Evolutionary conservation across 208 protist species (phyloP), one percentile per base, ranked within the genome.

Genomic region (Tritrichomonas foetus): DNA sequence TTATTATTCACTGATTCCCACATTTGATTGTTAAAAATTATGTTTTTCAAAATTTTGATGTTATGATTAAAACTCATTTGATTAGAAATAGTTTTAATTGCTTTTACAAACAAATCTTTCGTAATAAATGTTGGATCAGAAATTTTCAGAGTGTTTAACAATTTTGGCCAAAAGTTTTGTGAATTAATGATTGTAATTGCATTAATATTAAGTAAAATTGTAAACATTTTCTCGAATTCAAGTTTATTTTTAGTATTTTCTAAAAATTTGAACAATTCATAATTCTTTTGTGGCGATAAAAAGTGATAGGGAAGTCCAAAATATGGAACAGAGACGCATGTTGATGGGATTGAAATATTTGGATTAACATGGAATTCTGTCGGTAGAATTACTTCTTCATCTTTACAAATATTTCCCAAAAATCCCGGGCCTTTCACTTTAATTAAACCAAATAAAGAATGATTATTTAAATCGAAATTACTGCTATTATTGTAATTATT

Each of bases 1-100:
- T 53, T 47, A 20, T 89, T 89, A 36, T 89, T 57, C 33, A 89
- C 47, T 44, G 44, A 47, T 41, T 89, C n/a, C 78, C 78, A 89
- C 20, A 89, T 57, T 36, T 89, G 53, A 20, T 57, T 57, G 30
- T 57, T 16, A 55, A 39, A 39, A 14, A 89, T 20, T 41, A 89
- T 53, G 5, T 20, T 57, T 57, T 41, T 33, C n/a, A 89, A 61
- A 39, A 47, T 36, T 57, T 53, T 57, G 20, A 8, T 33, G 39
- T 61, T 61, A 33, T 69, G 25, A 8, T n/a, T n/a, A 33, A n/a
- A 16, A 61, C 5, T 16, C 16, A 22, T 61, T 61, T 61, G 53
- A 27, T 82, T 50, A 22, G 74, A 82, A n/a, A 41, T 33, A 41
- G 41, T 33, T 53, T 57, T 47, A 1, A 89, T 11, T 0, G 57